Conservation (phyloP, 129 eudicot genomes). For the Ambrosia trifida region DNA sequence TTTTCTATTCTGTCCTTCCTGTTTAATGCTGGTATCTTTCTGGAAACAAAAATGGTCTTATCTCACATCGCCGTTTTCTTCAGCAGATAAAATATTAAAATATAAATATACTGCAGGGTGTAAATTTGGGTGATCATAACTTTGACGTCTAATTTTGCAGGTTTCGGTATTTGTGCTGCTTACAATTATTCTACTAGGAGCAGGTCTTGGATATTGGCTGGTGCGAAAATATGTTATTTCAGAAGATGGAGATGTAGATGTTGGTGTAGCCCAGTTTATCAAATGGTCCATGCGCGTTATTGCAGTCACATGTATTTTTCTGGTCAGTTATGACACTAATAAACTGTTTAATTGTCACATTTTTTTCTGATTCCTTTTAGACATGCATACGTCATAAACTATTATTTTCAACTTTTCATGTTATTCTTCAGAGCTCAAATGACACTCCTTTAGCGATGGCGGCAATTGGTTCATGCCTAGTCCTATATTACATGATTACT, state of each 20-base stretch:
- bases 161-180: slow-evolving; percentile 53
- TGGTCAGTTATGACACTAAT: slow-evolving; percentile 42
- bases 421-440: slow-evolving; percentile 61
- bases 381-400: neutral
- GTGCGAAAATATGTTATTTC: slow-evolving; percentile 68
- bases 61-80: neutral
- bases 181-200: slow-evolving; percentile 63
- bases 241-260: slow-evolving; percentile 79
- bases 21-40: neutral
- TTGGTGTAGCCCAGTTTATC: slow-evolving; percentile 81
- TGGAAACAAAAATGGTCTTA: neutral
- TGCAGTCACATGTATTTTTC: slow-evolving; percentile 65
- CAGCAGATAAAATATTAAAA: neutral
- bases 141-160: slow-evolving; percentile 36
- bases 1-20: neutral
- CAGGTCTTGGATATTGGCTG: slow-evolving; percentile 77
- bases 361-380: neutral
- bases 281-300: slow-evolving; percentile 81
- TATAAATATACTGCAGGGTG: neutral
- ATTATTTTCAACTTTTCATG: neutral
- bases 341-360: neutral
- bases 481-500: slow-evolving; percentile 31
- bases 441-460: slow-evolving; percentile 71
- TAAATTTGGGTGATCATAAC: neutral
- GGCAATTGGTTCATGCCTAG: slow-evolving; percentile 45